These are phyloP conservation scores for Xanthoconium purpureum DNA, from an alignment of 768 basidiomycete species.

Conservation along the genomic window DNA sequence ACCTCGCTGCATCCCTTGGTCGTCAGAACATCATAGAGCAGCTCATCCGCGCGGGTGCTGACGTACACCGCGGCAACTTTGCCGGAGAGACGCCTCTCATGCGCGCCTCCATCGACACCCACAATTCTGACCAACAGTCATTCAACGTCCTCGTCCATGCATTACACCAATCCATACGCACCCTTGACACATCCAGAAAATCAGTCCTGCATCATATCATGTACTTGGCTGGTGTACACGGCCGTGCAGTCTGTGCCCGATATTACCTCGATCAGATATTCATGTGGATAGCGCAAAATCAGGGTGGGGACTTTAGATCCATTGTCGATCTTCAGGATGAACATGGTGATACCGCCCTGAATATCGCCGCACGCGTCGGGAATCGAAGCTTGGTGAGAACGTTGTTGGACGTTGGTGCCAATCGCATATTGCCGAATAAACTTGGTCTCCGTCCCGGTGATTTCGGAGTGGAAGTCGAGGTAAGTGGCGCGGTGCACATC, in stretches of 20 bases:
- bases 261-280: constrained; percentile 93
- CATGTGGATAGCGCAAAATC: constrained; percentile 76
- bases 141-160: constrained; percentile 64
- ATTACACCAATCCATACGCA: constrained; percentile 75
- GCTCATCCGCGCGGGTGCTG: constrained; percentile 76
- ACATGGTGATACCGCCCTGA: constrained; percentile 93
- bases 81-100: constrained; percentile 94
- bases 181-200: constrained; percentile 82
- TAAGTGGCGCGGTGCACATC: constrained; percentile 33
- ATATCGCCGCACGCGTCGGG: constrained; percentile 92
- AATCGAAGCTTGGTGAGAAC: constrained; percentile 84
- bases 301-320: constrained; percentile 71
- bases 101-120: constrained; percentile 85
- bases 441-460: constrained; percentile 90
- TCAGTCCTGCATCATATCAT: constrained; percentile 91
- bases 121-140: constrained; percentile 74
- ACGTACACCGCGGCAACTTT: constrained; percentile 87
- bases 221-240: constrained; percentile 87
- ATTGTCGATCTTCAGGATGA: constrained; percentile 91
- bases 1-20: constrained; percentile 86
- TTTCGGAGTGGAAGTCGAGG: constrained; percentile 92
- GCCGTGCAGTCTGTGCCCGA: constrained; percentile 76
- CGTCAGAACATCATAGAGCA: constrained; percentile 64
- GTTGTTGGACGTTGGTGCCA: constrained; percentile 89
- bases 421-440: constrained; percentile 85